Percentiles rank a stretch among this genome's conserved stretches.
These are phyloP conservation scores for Candida endomychidarum DNA, from an alignment of 805 yeast species.

Conservation along the genomic window DNA sequence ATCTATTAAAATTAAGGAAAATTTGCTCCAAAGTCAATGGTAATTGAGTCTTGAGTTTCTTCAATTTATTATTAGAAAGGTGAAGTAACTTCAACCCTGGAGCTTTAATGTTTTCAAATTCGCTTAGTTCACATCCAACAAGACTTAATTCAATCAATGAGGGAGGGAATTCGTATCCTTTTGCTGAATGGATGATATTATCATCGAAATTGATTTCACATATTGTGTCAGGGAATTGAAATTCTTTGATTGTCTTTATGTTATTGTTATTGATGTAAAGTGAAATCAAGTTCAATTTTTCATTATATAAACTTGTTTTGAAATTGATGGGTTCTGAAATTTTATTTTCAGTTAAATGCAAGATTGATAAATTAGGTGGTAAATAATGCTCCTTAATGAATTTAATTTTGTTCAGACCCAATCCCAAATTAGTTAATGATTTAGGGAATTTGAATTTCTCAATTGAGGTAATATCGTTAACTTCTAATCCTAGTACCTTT, in stretches of 20 bases:
- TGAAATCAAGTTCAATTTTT: constrained; percentile 13
- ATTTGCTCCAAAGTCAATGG: constrained; percentile 14
- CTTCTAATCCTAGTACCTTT: constrained; percentile 18
- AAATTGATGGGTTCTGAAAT: constrained; percentile 17
- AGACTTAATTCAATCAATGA: constrained; percentile 18
- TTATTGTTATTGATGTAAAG: constrained; percentile 19
- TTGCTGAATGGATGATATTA: constrained; percentile 14
- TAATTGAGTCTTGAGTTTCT: constrained; percentile 5
- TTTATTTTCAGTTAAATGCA: constrained; percentile 22
- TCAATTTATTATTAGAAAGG: constrained; percentile 17
- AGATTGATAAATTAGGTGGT: constrained; percentile 13
- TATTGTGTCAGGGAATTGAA: constrained; percentile 16
- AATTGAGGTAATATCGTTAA: constrained; percentile 18
- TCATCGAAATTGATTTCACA: constrained; percentile 20
- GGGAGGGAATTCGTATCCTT: constrained; percentile 12
- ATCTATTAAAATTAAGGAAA: constrained; percentile 13
- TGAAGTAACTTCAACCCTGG: constrained; percentile 11
- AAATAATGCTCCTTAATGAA: constrained; percentile 11
- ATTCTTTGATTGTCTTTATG: constrained; percentile 14
- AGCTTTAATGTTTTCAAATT: constrained; percentile 12
- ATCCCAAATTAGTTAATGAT: constrained; percentile 15
- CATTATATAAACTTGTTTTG: constrained; percentile 14
- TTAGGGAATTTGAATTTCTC: constrained; percentile 19
- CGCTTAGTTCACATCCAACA: constrained; percentile 18
- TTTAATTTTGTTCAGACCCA: constrained; percentile 20